Conservation (phyloP, 208 protist species). For the Blechomonas ayalai region DNA sequence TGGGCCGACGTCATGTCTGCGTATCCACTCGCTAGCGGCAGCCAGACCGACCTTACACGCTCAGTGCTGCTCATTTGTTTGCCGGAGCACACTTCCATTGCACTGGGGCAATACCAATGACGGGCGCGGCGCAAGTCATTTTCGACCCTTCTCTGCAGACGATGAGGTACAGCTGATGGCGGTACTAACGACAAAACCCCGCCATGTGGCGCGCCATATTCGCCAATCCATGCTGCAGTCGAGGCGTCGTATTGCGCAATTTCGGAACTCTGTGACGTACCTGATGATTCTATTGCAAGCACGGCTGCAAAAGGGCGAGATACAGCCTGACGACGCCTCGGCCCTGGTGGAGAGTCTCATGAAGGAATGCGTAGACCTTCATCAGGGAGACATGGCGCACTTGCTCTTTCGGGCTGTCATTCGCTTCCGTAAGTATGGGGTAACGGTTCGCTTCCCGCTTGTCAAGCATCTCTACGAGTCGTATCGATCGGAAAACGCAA, state of each 20-base stretch:
- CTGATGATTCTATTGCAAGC: constrained; percentile 87
- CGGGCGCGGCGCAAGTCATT: constrained; percentile 13
- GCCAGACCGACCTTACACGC: constrained; percentile 17
- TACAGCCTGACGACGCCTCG: constrained; percentile 60
- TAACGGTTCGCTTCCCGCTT: constrained; percentile 43
- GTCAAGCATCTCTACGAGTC: constrained; percentile 81
- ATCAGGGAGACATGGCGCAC: constrained; percentile 87
- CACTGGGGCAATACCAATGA: neutral
- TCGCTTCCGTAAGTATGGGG: constrained; percentile 85
- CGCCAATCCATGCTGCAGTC: constrained; percentile 80
- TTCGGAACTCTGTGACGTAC: constrained; percentile 88
- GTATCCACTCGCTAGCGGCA: no score
- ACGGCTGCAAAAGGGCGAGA: constrained; percentile 66
- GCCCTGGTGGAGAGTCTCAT: constrained; percentile 78
- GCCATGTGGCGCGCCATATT: constrained; percentile 76
- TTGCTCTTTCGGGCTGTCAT: constrained; percentile 84
- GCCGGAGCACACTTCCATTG: no score
- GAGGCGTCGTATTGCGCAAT: constrained; percentile 61
- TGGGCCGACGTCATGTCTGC: no score
- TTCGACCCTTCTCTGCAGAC: constrained; percentile 70
- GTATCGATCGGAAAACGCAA: constrained; percentile 68
- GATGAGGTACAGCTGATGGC: constrained; percentile 71
- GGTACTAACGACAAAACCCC: constrained; percentile 71
- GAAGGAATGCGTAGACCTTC: constrained; percentile 85
- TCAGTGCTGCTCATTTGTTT: no score